A percentile compares a stretch with the other conserved stretches of the same genome.
phyloP scores from a whole-genome alignment of 306 rosid species.

The Heteromeles arbutifolia region DNA sequence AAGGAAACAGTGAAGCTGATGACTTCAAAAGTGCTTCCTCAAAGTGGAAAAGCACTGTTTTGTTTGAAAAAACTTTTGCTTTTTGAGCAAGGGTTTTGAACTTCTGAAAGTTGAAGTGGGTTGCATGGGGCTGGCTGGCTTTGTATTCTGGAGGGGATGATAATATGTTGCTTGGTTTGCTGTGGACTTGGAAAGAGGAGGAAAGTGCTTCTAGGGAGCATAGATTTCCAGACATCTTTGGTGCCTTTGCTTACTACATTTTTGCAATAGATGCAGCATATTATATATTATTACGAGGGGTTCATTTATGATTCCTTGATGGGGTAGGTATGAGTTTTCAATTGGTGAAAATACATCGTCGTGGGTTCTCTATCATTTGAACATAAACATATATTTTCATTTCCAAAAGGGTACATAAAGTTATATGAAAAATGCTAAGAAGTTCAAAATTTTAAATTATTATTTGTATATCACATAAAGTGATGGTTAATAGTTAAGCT shows the following conservation, averaged over 20 bases:
- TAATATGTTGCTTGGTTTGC: not conserved
- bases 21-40: slow-evolving; percentile 46
- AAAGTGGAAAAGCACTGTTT: slow-evolving; percentile 37
- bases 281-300: not conserved
- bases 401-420: not conserved
- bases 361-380: not conserved
- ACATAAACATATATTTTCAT: not conserved
- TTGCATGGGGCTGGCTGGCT: slow-evolving; percentile 1
- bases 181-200: slow-evolving; percentile 2
- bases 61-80: slow-evolving; percentile 11
- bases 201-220: not conserved
- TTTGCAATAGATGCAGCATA: not conserved
- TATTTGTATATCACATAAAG: too few relatives aligned
- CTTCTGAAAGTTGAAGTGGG: slow-evolving; percentile 13
- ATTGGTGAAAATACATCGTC: not conserved
- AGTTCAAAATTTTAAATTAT: too few relatives aligned
- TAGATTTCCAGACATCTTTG: slow-evolving; percentile 1
- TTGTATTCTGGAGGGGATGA: not conserved
- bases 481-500: too few relatives aligned
- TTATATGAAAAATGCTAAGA: too few relatives aligned
- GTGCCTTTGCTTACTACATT: not conserved
- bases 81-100: slow-evolving; percentile 9
- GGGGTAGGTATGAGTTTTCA: not conserved
- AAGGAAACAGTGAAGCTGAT: slow-evolving; percentile 43
- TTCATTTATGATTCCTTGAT: not conserved